A percentile compares a stretch with the other conserved stretches of the same genome.
Evolutionary conservation across 2,329 filamentous ascomycete genomes (phyloP).

Genomic region (Neofusicoccum sp.): DNA sequence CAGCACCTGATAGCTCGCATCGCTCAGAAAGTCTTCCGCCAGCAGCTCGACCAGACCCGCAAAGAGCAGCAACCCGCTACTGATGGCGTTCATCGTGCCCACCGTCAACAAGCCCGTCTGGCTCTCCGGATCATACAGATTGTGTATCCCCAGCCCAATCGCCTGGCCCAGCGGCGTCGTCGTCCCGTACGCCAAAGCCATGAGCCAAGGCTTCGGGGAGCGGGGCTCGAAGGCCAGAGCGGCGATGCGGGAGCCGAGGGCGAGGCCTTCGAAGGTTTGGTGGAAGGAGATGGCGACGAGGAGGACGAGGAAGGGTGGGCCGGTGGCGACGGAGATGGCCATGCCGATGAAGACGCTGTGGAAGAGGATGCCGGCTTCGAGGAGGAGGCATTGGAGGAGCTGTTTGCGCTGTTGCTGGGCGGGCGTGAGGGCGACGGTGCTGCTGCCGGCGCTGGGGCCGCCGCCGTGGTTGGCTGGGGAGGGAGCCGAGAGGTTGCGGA

Average conservation of each 20-base stretch:
- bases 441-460: background rate
- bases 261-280: constrained; percentile 70
- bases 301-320: constrained; percentile 65
- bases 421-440: constrained; percentile 20
- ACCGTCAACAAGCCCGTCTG: constrained; percentile 53
- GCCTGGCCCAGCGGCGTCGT: constrained; percentile 56
- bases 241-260: constrained; percentile 71
- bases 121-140: constrained; percentile 53
- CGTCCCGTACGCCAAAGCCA: constrained; percentile 66
- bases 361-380: constrained; percentile 78
- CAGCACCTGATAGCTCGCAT: constrained; percentile 63
- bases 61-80: constrained; percentile 51
- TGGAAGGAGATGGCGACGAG: constrained; percentile 72
- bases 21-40: constrained; percentile 60
- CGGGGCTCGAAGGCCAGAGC: constrained; percentile 69
- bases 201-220: constrained; percentile 74
- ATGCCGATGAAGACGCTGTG: constrained; percentile 78
- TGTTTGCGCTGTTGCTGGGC: constrained; percentile 57
- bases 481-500: background rate
- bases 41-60: constrained; percentile 54
- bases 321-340: constrained; percentile 69
- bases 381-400: constrained; percentile 71
- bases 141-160: constrained; percentile 53
- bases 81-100: constrained; percentile 54
- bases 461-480: background rate